Base-by-base conservation (phyloP, 2,329 filamentous ascomycete genomes). In the Colletotrichum sp. region DNA sequence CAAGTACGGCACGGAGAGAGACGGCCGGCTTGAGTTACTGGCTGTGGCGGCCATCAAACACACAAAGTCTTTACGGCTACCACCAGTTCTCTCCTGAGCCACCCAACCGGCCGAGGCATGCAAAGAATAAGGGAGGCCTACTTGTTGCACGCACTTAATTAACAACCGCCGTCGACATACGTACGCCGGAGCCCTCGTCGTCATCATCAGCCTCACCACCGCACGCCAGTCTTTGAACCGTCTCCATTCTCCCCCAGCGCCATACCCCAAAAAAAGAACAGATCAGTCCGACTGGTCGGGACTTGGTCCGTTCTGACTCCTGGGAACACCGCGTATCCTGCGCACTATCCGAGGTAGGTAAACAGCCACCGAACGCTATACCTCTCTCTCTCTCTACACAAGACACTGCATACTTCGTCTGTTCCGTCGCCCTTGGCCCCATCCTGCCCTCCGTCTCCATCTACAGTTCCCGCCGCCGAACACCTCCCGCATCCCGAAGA, bases 181-280 rank as follows among this genome's bases (percentile, higher is more conserved):
- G 71, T 63, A 72, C 52, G 49, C 32, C 21, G 52, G 49, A 59
- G 49, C 34, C 49, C 28, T 24, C 49, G 72, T 73, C 70, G 55
- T 76, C 73, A 57, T 76, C 73, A 57, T 69, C 63, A 63, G 73
- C 71, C 73, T 76, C 70, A 52, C 70, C 65, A 76, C 13, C n/a
- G 15, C 32, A 32, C 68, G 71, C 55, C 36, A 28, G 34, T 49
- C 24, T 62, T 67, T 49, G 44, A 24, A n/a, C 64, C 18, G 28
- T 30, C 44, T 16, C 57, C 65, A 70, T 44, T 64, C 28, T 26
- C 67, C 24, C 32, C 52, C 57, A 30, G 65, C 59, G 57, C 30
- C 55, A 39, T 39, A 71, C 28, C 39, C 36, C 52, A 69, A 72
- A 69, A 76, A 69, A 69, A 49, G 52, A 76, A 60, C 28, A n/a